These are phyloP conservation scores for Tetradesmus obliquus DNA, from an alignment of 139 green algal genomes.

Conservation along the genomic window DNA sequence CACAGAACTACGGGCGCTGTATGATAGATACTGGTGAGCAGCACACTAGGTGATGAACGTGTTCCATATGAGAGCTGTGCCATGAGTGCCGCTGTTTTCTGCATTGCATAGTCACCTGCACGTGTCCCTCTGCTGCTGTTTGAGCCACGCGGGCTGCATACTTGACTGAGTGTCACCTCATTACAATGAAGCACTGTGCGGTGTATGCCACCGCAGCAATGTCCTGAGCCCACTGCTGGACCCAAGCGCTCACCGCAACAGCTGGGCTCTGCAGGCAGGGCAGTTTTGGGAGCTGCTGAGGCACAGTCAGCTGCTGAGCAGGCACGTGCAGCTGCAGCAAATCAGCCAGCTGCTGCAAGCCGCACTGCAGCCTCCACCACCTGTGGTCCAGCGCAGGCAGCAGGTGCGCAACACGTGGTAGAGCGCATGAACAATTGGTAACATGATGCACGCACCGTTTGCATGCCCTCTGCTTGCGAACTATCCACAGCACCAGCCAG, in stretches of 20 bases:
- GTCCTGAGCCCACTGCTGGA: not conserved
- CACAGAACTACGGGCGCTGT: slow-evolving; percentile 72
- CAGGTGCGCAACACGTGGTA: slow-evolving; percentile 23
- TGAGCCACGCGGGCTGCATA: not conserved
- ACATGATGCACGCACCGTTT: too few species aligned
- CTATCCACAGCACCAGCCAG: too few species aligned
- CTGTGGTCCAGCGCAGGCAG: slow-evolving; percentile 33
- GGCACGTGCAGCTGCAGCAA: slow-evolving; percentile 42
- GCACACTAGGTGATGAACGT: not conserved
- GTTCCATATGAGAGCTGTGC: not conserved
- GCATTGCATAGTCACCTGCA: not conserved
- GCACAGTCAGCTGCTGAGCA: slow-evolving; percentile 57
- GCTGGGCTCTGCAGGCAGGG: slow-evolving; percentile 45
- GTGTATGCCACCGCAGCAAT: not conserved
- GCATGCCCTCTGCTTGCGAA: too few species aligned
- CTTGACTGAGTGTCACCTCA: not conserved
- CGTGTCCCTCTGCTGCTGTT: not conserved
- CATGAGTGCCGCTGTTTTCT: not conserved
- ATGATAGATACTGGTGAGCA: slow-evolving; percentile 73
- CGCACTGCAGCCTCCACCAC: slow-evolving; percentile 27
- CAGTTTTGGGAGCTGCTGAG: slow-evolving; percentile 73
- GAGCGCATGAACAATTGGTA: too few species aligned
- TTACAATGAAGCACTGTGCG: not conserved
- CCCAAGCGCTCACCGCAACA: not conserved
- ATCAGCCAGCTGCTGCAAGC: slow-evolving; percentile 40